A percentile compares a stretch with the other conserved stretches of the same genome.
phyloP scores from a whole-genome alignment of 2,329 filamentous ascomycete species.

The Colletotrichum orchidophilum region DNA sequence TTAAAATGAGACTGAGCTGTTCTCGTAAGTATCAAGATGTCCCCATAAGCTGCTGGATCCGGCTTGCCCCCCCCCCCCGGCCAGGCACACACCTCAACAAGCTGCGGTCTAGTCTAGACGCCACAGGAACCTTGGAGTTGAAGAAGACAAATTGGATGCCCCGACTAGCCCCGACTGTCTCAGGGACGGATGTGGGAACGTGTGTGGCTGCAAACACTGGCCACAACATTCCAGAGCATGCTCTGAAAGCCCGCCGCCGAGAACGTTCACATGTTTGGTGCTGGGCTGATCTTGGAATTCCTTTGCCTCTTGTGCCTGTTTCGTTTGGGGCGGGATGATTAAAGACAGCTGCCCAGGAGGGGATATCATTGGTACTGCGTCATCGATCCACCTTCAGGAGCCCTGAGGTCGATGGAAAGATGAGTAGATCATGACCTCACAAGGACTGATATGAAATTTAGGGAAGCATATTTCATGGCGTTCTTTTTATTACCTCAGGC shows the following conservation, averaged over 20 bases:
- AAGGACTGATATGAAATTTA: background rate
- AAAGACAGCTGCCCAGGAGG: background rate
- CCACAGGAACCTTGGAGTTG: background rate
- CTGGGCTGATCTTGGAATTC: background rate
- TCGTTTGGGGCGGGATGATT: background rate
- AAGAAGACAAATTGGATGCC: background rate
- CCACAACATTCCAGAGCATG: constrained; percentile 21
- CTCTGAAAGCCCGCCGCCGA: no score
- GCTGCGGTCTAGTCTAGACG: background rate
- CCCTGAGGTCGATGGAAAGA: background rate
- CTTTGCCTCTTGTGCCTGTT: background rate
- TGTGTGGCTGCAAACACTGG: constrained; percentile 22
- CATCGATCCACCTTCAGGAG: background rate
- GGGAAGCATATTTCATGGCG: background rate
- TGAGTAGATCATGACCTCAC: background rate
- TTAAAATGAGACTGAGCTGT: background rate
- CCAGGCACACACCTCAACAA: constrained; percentile 10
- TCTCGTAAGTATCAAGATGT: constrained; percentile 11
- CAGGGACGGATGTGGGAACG: constrained; percentile 15
- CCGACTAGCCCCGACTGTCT: constrained; percentile 2
- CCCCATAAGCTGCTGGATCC: constrained; percentile 17
- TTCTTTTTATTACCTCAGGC: background rate
- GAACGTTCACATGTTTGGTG: background rate
- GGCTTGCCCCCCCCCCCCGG: background rate
- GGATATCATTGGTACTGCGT: background rate